Evolutionary conservation across 129 eudicot genomes (phyloP), one percentile per base, ranked within the genome.

Genomic region (Rutidosis leptorrhynchoides): DNA sequence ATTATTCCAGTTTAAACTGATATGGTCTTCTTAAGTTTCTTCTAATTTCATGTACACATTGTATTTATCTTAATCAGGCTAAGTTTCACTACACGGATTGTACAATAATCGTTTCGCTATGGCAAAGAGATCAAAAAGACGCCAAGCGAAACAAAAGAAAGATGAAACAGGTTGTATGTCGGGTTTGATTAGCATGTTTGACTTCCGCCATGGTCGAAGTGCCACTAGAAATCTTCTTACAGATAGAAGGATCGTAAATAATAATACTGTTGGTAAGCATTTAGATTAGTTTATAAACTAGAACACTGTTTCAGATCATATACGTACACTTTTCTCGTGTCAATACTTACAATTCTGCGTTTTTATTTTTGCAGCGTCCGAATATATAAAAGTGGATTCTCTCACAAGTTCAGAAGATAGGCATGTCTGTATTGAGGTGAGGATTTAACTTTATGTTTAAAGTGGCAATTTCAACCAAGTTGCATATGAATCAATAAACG

Each of bases 131-230:
- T 81, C 95, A 43, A 82, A 80, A 69, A 81, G 82, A 67, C 91
- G 71, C 17, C 77, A 54, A 40, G 59, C 65, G 3, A 77, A 80
- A 58, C 74, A 71, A 20, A 86, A 84, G 30, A 88, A 76, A 65
- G 84, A 82, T 73, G 89, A 82, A 8, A 84, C 91, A 26, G 96
- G 98, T 24, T 93, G 98, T 70, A 88, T 93, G 71, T 80, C 77
- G 80, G 88, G 98, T 52, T 74, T 93, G 72, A 86, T 93, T 59
- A 80, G 81, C 54, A 72, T 93, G 1, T 86, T 93, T 69, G 91
- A 92, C 77, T 88, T 85, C 62, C 91, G 98, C 42, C 84, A 81
- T 71, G 90, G 82, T 71, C 81, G 88, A 63, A 59, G 55, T 49
- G 62, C 85, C 55, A 74, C 95, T 19, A 81, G 76, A 81, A 82